phyloP scores from a whole-genome alignment of 2,329 filamentous ascomycete species.

The Fusarium tricinctum region DNA sequence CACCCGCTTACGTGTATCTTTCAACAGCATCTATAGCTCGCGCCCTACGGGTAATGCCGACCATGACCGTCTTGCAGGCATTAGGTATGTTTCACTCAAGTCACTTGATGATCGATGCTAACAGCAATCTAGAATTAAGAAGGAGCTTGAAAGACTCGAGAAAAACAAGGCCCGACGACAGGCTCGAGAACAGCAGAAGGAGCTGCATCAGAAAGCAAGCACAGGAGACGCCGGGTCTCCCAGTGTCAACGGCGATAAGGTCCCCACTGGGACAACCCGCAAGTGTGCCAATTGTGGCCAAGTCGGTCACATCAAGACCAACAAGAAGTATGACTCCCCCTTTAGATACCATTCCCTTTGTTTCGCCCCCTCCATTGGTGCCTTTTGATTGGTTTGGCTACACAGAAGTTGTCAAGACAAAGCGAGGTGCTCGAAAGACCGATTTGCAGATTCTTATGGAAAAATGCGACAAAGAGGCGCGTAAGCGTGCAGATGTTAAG shows the following conservation, averaged over 20 bases:
- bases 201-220: conserved; percentile 64
- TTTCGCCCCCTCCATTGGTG: conserved; percentile 49
- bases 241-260: conserved; percentile 63
- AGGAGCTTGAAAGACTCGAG: conserved; percentile 84
- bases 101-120: conserved; percentile 12
- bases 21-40: conserved; percentile 64
- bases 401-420: conserved; percentile 33
- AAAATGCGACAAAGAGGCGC: conserved; percentile 42
- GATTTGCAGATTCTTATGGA: conserved; percentile 42
- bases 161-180: conserved; percentile 93
- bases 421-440: conserved; percentile 38
- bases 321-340: conserved; percentile 83
- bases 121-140: conserved; percentile 57
- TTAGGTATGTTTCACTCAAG: conserved; percentile 54
- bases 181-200: conserved; percentile 91
- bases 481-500: conserved; percentile 20
- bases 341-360: conserved; percentile 19
- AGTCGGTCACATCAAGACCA: conserved; percentile 98
- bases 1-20: conserved; percentile 57
- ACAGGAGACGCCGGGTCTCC: conserved; percentile 65
- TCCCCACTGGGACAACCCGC: conserved; percentile 77
- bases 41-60: conserved; percentile 65
- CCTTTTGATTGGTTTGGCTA: conserved; percentile 55
- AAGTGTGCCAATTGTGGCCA: conserved; percentile 99
- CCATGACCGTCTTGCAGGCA: conserved; percentile 63